Evolutionary conservation across 805 yeast genomes (phyloP), one percentile per base, ranked within the genome.

Genomic region (Saturnispora kantuleensis): DNA sequence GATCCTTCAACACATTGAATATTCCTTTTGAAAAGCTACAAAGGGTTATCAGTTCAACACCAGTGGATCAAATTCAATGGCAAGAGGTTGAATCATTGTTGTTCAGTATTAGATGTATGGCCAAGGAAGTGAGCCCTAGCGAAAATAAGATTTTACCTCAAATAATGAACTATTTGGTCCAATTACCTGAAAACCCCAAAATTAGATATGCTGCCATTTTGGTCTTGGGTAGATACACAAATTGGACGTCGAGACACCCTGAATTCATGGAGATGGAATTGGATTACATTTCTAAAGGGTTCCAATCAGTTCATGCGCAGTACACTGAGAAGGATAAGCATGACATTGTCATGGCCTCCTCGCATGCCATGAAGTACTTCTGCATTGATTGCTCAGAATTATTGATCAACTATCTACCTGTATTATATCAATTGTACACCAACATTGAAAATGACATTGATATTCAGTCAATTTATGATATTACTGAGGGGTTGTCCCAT

Each of bases 181-280:
- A 73, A 56, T 66, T 86, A 44, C 96, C 97, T 1, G 90, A 85
- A 52, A 88, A 86, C 56, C 79, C 83, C 16, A 85, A 86, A 58
- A 77, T 93, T 42, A 73, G 96, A 60, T 93, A 90, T 58, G 94
- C 97, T 6, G 88, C 95, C 1, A 87, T 96, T 0, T 70, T 93
- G 56, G 95, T 93, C 1, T 67, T 93, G 35, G 97, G 98, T n/a
- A 73, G 98, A 55, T 93, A 93, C 62, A 85, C 97, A 2, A 87
- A 84, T 64, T 93, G 98, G 97, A 86, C 97, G 0, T 69, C 88
- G 4, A 73, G 77, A 52, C 94, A 93, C 63, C 88, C 95, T 4
- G 81, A 84, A 49, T 82, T 71, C 54, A 68, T 94, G 48, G 93
- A 85, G 61, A 73, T 79, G 39, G 96, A 89, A 61, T 70, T 93